Conservation (phyloP, 2,329 filamentous ascomycete genomes). For the Penicillium sp. region DNA sequence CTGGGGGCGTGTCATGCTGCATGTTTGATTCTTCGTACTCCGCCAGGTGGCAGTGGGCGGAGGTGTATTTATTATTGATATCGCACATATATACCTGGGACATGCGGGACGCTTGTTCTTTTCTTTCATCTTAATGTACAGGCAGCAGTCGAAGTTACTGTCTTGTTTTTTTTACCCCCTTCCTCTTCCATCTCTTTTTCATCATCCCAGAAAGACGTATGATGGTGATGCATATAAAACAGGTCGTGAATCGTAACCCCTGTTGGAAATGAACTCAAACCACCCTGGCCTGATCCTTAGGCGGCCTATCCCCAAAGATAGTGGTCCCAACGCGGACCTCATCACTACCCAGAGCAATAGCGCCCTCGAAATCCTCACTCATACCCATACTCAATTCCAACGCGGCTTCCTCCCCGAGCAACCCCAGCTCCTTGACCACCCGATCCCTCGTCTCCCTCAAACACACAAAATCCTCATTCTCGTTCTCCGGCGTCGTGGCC, state of each 20-base stretch:
- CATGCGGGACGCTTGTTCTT: too few species aligned
- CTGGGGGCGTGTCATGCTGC: constrained; percentile 13
- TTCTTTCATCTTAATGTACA: too few species aligned
- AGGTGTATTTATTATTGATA: too few species aligned
- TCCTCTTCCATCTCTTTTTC: too few species aligned
- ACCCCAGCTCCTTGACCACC: constrained; percentile 54
- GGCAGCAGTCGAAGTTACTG: too few species aligned
- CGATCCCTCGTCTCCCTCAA: constrained; percentile 62
- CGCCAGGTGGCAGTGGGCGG: too few species aligned
- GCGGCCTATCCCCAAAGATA: constrained; percentile 81
- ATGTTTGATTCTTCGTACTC: too few species aligned
- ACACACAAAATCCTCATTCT: constrained; percentile 79
- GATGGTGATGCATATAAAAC: too few species aligned
- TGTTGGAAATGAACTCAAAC: constrained; percentile 27
- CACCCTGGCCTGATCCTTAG: constrained; percentile 69
- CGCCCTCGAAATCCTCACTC: constrained; percentile 91
- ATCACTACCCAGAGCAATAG: constrained; percentile 69
- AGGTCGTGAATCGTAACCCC: too few species aligned
- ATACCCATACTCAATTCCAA: constrained; percentile 96
- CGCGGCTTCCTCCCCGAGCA: constrained; percentile 40
- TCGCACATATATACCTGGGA: too few species aligned
- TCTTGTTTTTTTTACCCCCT: too few species aligned
- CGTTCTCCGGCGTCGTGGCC: constrained; percentile 60
- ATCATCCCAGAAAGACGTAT: too few species aligned
- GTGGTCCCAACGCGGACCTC: constrained; percentile 90